Evolutionary conservation across 1,139 yeast genomes (phyloP), one percentile per base, ranked within the genome.

Genomic region (Saccharomyces hybrid): DNA sequence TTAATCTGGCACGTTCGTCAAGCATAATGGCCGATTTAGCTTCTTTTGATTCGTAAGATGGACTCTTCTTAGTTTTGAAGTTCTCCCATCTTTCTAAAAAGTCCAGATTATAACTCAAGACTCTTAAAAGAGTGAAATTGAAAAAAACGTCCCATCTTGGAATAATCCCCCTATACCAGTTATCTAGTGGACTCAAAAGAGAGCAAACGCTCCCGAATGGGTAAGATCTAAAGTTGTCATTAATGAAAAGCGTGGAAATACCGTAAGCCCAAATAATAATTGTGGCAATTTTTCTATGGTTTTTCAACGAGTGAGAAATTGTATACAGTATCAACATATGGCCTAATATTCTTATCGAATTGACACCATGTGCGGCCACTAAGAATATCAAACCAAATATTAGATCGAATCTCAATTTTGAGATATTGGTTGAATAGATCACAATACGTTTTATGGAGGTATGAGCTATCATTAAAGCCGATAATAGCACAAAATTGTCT

Each of bases 111-210:
- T 78, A 93, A 55, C 97, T 88, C 51, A 95, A 73, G 80, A 90
- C 82, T 62, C 97, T 78, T 54, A 93, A 77, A 59, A 93, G 74
- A 0, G 96, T 86, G 70, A 95, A 89, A 70, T 93, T 93, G 77
- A 84, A 93, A 64, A 88, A 88, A 6, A 95, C 97, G 67, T 93
- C 98, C 99, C 99, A 93, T 61, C 98, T 77, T 16, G 82, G 78
- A 60, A 93, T 83, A 27, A 91, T 78, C 0, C 99, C 98, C 67
- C 75, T 77, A 63, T 78, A 83, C 0, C 82, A 78, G 38, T 71
- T 60, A 63, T 84, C 95, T 61, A 88, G 68, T 29, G 79, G 69
- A 0, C 74, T 69, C 26, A 83, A 62, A 25, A 61, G 51, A 46
- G 73, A 54, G 61, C 71, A 58, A 47, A 78, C 29, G 55, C 64